Evolutionary conservation across 768 basidiomycete species (phyloP), one percentile per base, ranked within the genome.

Genomic region (Pleurotus pulmonarius): DNA sequence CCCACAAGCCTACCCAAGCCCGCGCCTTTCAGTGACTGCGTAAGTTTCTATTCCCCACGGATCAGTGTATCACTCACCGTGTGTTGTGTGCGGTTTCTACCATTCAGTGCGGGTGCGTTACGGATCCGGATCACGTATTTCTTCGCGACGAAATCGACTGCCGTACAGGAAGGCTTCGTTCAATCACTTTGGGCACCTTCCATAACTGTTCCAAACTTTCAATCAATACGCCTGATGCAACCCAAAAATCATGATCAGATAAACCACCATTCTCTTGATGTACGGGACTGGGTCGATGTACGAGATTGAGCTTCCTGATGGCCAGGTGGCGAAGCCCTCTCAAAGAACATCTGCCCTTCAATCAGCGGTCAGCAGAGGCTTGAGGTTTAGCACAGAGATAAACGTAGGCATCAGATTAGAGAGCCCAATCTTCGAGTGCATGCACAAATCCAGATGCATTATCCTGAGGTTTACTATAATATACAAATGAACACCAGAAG

Each of bases 321-420:
- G 66, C 16, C 55, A 67, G 29, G 61, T 49, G 15, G 26, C 59
- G 24, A 64, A 70, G 22, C 70, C 72, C 12, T 20, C 20, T 20
- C 20, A 20, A 20, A 20, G 20, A 20, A 20, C 20, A 20, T 20
- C 3, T 20, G 20, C 20, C 20, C 20, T 20, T 20, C 20, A 20
- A 20, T 20, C 20, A 20, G 1, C 20, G 20, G 20, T 20, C 3
- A 20, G 20, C 20, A 20, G 20, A 20, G 20, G 20, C 20, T 20
- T 20, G 20, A 20, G 20, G 20, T 20, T 20, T 20, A 20, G 20
- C 20, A 20, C 20, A 20, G 20, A 20, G 20, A 20, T 20, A 20
- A 20, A 20, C 3, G 20, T 20, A 20, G 20, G 20, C 20, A 20
- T 20, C 20, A 20, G 20, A 20, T 20, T 20, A 20, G 20, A 20